Evolutionary conservation across 805 yeast species (phyloP).

Genomic region (Komagataella ulmi): DNA sequence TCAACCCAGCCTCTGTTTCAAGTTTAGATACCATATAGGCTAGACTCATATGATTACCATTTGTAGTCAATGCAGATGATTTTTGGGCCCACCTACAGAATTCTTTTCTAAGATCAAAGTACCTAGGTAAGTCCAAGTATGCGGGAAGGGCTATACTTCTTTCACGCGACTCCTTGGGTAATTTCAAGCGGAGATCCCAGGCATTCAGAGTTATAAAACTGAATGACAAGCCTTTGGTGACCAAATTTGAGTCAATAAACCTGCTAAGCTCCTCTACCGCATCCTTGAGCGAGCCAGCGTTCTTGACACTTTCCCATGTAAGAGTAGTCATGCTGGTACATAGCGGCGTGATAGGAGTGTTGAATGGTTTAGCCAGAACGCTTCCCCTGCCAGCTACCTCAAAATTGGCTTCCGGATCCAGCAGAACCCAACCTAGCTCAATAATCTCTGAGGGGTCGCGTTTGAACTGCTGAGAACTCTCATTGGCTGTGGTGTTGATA

Average conservation of each 20-base stretch:
- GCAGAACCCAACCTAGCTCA: slow-evolving; percentile 53
- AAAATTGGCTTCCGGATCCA: slow-evolving; percentile 29
- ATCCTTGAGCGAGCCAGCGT: slow-evolving; percentile 46
- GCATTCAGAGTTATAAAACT: slow-evolving; percentile 52
- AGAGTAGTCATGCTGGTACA: slow-evolving; percentile 38
- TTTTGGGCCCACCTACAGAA: slow-evolving; percentile 58
- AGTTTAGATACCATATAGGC: slow-evolving; percentile 9
- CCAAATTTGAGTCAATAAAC: slow-evolving; percentile 29
- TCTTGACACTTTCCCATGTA: slow-evolving; percentile 47
- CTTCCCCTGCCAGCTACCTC: slow-evolving; percentile 15
- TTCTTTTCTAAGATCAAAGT: slow-evolving; percentile 68
- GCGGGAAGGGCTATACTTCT: slow-evolving; percentile 58
- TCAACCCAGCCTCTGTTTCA: slow-evolving; percentile 8
- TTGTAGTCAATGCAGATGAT: slow-evolving; percentile 19
- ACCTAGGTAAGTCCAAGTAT: slow-evolving; percentile 61
- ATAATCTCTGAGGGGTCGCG: slow-evolving; percentile 59
- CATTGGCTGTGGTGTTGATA: slow-evolving; percentile 56
- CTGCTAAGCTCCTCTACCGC: slow-evolving; percentile 44
- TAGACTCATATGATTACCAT: slow-evolving; percentile 11
- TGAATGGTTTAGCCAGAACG: slow-evolving; percentile 42
- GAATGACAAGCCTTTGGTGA: slow-evolving; percentile 33
- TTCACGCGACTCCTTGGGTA: slow-evolving; percentile 74
- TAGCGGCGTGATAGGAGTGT: slow-evolving; percentile 51
- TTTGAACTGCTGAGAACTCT: slow-evolving; percentile 39
- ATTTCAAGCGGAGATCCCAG: slow-evolving; percentile 63